A percentile compares a stretch with the other conserved stretches of the same genome.
Conservation (phyloP, 75 land plant species). For the Selaginella tamariscina region DNA sequence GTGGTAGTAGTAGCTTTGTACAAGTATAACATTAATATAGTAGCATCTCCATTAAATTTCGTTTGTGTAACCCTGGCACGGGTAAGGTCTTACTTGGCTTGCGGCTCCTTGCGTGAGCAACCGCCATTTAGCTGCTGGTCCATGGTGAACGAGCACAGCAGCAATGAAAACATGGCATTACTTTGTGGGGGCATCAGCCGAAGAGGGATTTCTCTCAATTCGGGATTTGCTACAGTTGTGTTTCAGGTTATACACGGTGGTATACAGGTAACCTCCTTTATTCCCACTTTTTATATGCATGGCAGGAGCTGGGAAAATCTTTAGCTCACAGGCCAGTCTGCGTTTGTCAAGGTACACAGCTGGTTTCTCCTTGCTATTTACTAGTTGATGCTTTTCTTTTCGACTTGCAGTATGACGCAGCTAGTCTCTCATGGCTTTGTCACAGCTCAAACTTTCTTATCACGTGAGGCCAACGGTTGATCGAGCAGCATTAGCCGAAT, state of each 20-base stretch:
- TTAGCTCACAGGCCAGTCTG: slow-evolving; percentile 40
- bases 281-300: no score
- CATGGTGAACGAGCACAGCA: no score
- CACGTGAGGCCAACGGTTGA: slow-evolving; percentile 34
- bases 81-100: no score
- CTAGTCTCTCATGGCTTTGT: slow-evolving; percentile 44
- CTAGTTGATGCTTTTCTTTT: slow-evolving; percentile 17
- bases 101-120: no score
- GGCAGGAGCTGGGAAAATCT: slow-evolving; percentile 58
- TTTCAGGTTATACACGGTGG: slow-evolving; percentile 87
- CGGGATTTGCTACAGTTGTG: slow-evolving; percentile 64
- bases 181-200: slow-evolving; percentile 80
- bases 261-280: no score
- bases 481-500: slow-evolving; percentile 29
- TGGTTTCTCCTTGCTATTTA: background rate
- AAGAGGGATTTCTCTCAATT: slow-evolving; percentile 79
- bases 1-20: background rate
- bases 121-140: no score
- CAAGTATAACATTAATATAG: no score
- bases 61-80: no score
- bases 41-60: no score
- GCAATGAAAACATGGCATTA: slow-evolving; percentile 50
- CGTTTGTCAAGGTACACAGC: slow-evolving; percentile 63
- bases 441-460: slow-evolving; percentile 50
- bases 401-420: slow-evolving; percentile 53